Conservation (phyloP, 352 stramenopile species). For the Phytophthora pisi region DNA sequence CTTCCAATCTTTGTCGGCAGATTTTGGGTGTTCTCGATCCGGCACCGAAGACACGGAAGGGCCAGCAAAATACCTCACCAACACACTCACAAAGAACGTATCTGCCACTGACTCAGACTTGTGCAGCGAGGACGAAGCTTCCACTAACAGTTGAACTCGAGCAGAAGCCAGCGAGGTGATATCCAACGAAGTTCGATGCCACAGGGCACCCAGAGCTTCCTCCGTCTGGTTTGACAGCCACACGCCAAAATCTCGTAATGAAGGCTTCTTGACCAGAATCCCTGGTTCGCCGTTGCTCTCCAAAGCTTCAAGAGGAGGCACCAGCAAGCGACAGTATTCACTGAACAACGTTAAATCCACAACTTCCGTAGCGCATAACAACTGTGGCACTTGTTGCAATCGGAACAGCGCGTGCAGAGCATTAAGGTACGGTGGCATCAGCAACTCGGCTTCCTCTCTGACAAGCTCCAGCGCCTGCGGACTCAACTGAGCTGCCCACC, state of each 20-base stretch:
- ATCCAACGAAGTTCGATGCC: conserved; percentile 35
- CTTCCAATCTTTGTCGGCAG: conserved; percentile 42
- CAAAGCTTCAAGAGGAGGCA: neutral
- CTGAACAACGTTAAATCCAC: conserved; percentile 53
- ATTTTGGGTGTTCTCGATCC: conserved; percentile 4
- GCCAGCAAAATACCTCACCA: conserved; percentile 45
- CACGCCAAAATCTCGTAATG: conserved; percentile 36
- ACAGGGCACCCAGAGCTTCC: conserved; percentile 44
- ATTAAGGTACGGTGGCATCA: conserved; percentile 55
- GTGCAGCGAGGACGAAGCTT: conserved; percentile 5
- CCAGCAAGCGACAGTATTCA: conserved; percentile 30
- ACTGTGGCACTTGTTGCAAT: conserved; percentile 45
- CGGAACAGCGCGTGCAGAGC: conserved; percentile 62
- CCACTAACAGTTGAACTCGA: conserved; percentile 38
- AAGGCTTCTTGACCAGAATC: conserved; percentile 12
- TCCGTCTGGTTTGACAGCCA: conserved; percentile 57
- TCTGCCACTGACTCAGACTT: conserved; percentile 10
- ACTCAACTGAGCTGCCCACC: conserved; percentile 41
- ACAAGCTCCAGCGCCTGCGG: conserved; percentile 29
- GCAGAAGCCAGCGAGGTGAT: conserved; percentile 48
- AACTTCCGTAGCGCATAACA: conserved; percentile 44
- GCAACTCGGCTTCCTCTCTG: conserved; percentile 39
- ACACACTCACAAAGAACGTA: conserved; percentile 31
- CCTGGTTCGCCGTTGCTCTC: neutral
- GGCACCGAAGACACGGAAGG: conserved; percentile 22